These are phyloP conservation scores for Leishmania major DNA, from an alignment of 208 protist genomes.

Conservation along the genomic window DNA sequence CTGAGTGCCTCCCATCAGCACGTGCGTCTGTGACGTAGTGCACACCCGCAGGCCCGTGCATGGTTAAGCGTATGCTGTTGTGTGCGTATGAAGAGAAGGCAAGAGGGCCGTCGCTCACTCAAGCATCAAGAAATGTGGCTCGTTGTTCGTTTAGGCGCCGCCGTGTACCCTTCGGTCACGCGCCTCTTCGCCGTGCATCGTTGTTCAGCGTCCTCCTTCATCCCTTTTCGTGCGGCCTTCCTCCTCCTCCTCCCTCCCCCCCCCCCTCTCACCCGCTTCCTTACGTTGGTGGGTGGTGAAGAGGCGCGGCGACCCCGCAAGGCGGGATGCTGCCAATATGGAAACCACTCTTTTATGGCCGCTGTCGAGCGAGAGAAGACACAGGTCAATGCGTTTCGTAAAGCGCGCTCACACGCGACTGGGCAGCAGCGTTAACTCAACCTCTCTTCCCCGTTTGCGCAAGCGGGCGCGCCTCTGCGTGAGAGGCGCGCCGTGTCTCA, in stretches of 20 bases:
- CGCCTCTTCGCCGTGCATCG: background rate
- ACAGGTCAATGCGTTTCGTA: background rate
- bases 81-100: background rate
- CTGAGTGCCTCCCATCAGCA: constrained; percentile 36
- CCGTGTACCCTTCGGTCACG: background rate
- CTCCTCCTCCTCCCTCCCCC: background rate
- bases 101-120: background rate
- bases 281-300: background rate
- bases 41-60: background rate
- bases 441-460: background rate
- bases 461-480: background rate
- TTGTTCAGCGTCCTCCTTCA: background rate
- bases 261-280: background rate
- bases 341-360: background rate
- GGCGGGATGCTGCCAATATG: background rate
- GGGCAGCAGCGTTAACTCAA: background rate
- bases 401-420: background rate
- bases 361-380: background rate
- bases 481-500: background rate
- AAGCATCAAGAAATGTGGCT: background rate
- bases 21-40: constrained; percentile 15
- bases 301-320: background rate
- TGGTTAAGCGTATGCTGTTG: background rate
- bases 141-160: background rate
- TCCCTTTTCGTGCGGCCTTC: background rate